Conservation (phyloP, 768 basidiomycete genomes). For the Pleurotus djamor region DNA sequence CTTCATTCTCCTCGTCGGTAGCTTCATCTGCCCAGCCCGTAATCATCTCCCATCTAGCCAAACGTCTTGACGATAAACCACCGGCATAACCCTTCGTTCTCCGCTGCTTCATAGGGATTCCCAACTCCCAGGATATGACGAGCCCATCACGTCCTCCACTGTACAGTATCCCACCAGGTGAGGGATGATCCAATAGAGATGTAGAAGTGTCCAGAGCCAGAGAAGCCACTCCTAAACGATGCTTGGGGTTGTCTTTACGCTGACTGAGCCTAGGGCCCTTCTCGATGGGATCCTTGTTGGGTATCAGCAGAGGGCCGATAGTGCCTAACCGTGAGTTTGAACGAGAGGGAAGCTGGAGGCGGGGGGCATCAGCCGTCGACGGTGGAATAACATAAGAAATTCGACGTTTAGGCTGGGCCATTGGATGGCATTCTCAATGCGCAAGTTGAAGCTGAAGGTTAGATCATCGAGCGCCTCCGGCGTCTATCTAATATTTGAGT, state of each 20-base stretch:
- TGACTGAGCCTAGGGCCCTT: conserved; percentile 20
- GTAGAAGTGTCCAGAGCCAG: conserved; percentile 89
- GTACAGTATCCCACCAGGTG: conserved; percentile 87
- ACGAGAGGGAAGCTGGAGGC: conserved; percentile 69
- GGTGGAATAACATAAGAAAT: conserved; percentile 89
- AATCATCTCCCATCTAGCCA: conserved; percentile 71
- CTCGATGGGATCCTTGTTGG: conserved; percentile 20
- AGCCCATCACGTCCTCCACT: conserved; percentile 89
- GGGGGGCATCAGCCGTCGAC: conserved; percentile 58
- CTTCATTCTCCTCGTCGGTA: conserved; percentile 62
- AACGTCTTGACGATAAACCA: conserved; percentile 10
- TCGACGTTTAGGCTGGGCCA: conserved; percentile 56
- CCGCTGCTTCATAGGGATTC: conserved; percentile 57
- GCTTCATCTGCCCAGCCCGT: conserved; percentile 82
- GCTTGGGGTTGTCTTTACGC: conserved; percentile 59
- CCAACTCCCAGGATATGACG: conserved; percentile 86
- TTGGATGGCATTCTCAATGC: conserved; percentile 8
- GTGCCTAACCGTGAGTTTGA: conserved; percentile 64
- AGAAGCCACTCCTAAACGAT: conserved; percentile 83
- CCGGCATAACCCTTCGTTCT: conserved; percentile 23
- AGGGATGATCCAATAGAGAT: conserved; percentile 55
- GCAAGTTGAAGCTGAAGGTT: too few relatives aligned
- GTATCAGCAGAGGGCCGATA: conserved; percentile 64
- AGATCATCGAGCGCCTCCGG: neutral
- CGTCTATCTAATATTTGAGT: too few relatives aligned